Conservation (phyloP, 192 early-diverging fungal genomes). For the Coemansia sp. region DNA sequence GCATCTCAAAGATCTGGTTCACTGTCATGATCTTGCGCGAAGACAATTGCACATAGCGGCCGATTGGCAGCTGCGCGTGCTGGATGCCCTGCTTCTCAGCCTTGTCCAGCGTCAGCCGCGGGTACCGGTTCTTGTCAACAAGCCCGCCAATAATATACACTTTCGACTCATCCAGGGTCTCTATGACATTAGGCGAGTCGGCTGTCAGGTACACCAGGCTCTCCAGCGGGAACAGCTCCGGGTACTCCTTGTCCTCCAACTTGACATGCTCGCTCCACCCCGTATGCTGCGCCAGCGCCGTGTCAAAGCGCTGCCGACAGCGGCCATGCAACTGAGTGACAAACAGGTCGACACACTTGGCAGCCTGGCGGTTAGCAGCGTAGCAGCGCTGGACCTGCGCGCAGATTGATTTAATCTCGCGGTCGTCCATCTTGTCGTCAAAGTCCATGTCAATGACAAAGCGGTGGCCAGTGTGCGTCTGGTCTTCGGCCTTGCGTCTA, state of each 20-base stretch:
- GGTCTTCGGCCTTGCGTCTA: conserved; percentile 53
- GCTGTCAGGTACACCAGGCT: conserved; percentile 88
- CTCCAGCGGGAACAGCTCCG: conserved; percentile 60
- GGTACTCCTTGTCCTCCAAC: conserved; percentile 38
- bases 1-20: conserved; percentile 96
- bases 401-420: conserved; percentile 73
- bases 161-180: conserved; percentile 71
- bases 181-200: conserved; percentile 76
- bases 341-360: conserved; percentile 60
- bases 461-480: conserved; percentile 58
- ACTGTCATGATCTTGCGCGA: conserved; percentile 88
- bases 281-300: conserved; percentile 45
- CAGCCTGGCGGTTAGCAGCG: conserved; percentile 64
- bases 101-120: conserved; percentile 77
- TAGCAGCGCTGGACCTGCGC: conserved; percentile 80
- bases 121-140: conserved; percentile 93
- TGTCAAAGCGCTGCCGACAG: conserved; percentile 57
- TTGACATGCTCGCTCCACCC: conserved; percentile 59
- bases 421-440: conserved; percentile 76
- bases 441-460: conserved; percentile 84
- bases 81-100: conserved; percentile 75
- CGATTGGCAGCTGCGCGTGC: conserved; percentile 85
- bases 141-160: conserved; percentile 93
- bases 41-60: conserved; percentile 78
- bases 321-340: conserved; percentile 65